Evolutionary conservation across 257 asterid species (phyloP), one percentile per base, ranked within the genome.

Genomic region (Nicotiana tabacum): DNA sequence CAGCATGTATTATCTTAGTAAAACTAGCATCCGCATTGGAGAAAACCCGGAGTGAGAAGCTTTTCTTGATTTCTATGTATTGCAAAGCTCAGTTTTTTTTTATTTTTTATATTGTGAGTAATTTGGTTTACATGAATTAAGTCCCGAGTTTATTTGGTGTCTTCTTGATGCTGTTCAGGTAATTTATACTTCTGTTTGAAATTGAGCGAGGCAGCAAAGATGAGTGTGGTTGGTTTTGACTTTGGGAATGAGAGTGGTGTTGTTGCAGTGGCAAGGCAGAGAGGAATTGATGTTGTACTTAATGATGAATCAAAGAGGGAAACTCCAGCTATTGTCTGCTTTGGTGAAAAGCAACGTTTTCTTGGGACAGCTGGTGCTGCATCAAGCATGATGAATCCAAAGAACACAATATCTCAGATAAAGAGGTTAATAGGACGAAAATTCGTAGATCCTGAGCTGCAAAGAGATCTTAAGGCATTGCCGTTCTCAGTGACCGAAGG

Each of bases 201-300:
- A 67, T 53, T 61, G 78, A 30, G 30, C 77, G 37, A 76, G 62
- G 37, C 58, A 83, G 82, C 85, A 87, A 91, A 85, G 77, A 96
- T 96, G 99, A 96, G 99, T 60, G 99, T 96, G 90, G 99, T 96
- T 32, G 99, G 99, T 81, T 93, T 96, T 91, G 99, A 96, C 82
- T 87, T 96, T 15, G 98, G 99, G 55, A 96, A 96, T 10, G 98
- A 96, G 91, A 96, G 96, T 72, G 85, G 97, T 12, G 98, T 96
- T 37, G 98, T 96, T 65, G 98, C 99, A 0, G 99, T 96, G 61
- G 99, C 99, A 16, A 88, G 98, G 89, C 99, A 96, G 82, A 90
- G 99, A 70, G 99, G 99, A 16, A 96, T 96, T 58, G 99, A 96
- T 70, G 98, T 96, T 27, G 99, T 96, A 21, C 98, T 96, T 78